Percentiles rank a stretch among this genome's conserved stretches.
These are phyloP conservation scores for Leccinum broughii DNA, from an alignment of 768 basidiomycete genomes.

Conservation along the genomic window DNA sequence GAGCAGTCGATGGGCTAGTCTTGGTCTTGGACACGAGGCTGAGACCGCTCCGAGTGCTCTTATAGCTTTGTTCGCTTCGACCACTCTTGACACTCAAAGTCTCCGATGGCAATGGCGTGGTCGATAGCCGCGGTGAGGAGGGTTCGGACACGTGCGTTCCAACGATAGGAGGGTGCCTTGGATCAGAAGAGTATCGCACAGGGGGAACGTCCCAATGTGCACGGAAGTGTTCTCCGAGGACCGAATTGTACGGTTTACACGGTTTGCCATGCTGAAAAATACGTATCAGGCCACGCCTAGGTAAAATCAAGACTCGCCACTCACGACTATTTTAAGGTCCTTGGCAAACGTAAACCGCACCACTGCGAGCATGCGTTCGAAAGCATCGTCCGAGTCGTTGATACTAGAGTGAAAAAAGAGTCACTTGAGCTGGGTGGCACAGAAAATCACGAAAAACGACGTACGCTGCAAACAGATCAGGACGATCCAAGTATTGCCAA, in stretches of 20 bases:
- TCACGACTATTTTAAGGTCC: conserved; percentile 88
- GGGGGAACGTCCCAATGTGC: conserved; percentile 84
- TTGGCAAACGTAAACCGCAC: conserved; percentile 88
- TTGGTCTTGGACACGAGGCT: conserved; percentile 55
- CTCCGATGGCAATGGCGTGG: conserved; percentile 38
- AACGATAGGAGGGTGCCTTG: conserved; percentile 46
- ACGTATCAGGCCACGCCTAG: conserved; percentile 2
- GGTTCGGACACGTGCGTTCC: conserved; percentile 39
- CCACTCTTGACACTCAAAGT: conserved; percentile 51
- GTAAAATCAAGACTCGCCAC: conserved; percentile 29
- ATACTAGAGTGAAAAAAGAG: conserved; percentile 51
- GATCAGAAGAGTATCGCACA: conserved; percentile 49
- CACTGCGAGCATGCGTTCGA: conserved; percentile 93
- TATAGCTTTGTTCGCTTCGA: conserved; percentile 54
- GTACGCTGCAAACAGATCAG: conserved; percentile 90
- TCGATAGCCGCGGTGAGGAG: conserved; percentile 26
- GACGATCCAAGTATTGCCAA: conserved; percentile 91
- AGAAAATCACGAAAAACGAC: conserved; percentile 31
- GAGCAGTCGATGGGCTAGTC: conserved; percentile 33
- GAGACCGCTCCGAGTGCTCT: conserved; percentile 58
- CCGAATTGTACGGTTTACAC: conserved; percentile 91
- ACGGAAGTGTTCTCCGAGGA: conserved; percentile 87
- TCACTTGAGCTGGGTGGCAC: conserved; percentile 5
- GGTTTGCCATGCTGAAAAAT: conserved; percentile 76
- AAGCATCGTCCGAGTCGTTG: conserved; percentile 89